Conservation (phyloP, 441 rosid species). For the Croton laevigatus region DNA sequence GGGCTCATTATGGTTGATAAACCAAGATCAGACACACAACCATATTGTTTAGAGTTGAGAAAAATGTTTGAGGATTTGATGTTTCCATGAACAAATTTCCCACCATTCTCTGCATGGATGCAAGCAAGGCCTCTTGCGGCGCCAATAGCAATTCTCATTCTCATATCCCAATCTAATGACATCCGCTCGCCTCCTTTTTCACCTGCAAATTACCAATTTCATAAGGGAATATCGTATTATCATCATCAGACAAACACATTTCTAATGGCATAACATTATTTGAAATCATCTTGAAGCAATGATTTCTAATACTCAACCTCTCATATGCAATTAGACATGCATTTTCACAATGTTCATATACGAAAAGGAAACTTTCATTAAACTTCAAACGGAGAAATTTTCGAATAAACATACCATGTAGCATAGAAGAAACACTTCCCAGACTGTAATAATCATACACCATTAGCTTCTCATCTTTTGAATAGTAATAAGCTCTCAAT, state of each 20-base stretch:
- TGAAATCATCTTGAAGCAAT: background rate
- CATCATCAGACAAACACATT: background rate
- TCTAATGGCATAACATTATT: background rate
- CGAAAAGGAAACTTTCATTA: background rate
- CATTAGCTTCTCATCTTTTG: conserved; percentile 96
- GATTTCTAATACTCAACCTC: background rate
- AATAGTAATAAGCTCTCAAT: conserved; percentile 81
- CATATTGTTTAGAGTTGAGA: conserved; percentile 51
- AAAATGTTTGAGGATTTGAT: conserved; percentile 87
- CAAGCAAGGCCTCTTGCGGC: conserved; percentile 82
- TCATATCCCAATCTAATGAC: conserved; percentile 75
- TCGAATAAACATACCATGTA: conserved; percentile 62
- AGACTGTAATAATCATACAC: conserved; percentile 69
- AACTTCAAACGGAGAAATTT: conserved; percentile 2
- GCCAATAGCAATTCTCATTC: conserved; percentile 74
- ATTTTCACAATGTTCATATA: background rate
- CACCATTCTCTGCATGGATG: conserved; percentile 65
- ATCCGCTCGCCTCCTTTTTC: conserved; percentile 61
- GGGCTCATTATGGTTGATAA: conserved; percentile 67
- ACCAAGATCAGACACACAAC: conserved; percentile 80
- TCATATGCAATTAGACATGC: background rate
- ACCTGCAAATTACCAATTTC: conserved; percentile 36
- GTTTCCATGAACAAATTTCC: conserved; percentile 88
- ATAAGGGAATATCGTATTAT: too few species aligned
- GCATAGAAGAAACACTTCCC: conserved; percentile 74